Base-by-base conservation (phyloP, 495 filamentous ascomycete genomes). In the Penicillium arizonense region DNA sequence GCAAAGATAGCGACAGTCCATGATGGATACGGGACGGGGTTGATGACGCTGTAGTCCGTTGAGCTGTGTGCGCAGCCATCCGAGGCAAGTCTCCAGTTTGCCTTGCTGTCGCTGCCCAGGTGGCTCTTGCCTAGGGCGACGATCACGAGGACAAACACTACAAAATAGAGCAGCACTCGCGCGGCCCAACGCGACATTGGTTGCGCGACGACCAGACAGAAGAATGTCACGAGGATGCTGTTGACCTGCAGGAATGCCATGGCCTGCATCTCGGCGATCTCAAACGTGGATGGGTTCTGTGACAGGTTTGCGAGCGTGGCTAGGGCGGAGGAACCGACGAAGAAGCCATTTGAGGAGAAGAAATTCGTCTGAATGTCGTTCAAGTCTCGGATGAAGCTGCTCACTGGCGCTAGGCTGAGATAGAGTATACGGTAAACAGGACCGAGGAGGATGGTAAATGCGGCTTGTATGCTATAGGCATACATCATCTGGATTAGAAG, bases 141-240 rank as follows among this genome's bases (percentile, higher is more conserved):
- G 21, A 42, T 26, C 21, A 42, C 40, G 12, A 42, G 40, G 21
- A 42, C 40, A 26, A 42, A 42, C 21, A 42, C 40, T 42, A n/a
- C 11, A 26, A 28, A 42, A 14, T 42, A 42, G 21, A 42, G 40
- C 11, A 42, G 3, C 20, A 42, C 40, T 14, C 40, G 40, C 21
- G 40, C 40, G 13, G 21, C 40, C 40, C 40, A 42, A 13, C 40
- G 40, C 12, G 40, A 42, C 12, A 42, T 26, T 42, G 40, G 40
- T n/a, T 42, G 40, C 40, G 40, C 40, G 23, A 26, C 40, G 4
- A 42, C 40, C 10, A 42, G 21, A 4, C 40, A 42, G 12, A 42
- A 42, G 40, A 42, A 42, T 20, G 40, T 42, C 40, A 42, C 40
- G 40, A 42, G 40, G 21, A 42, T 42, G 40, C 40, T 42, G 40